These are phyloP conservation scores for Colletotrichum orbiculare DNA, from an alignment of 2,329 filamentous ascomycete genomes.

Conservation along the genomic window DNA sequence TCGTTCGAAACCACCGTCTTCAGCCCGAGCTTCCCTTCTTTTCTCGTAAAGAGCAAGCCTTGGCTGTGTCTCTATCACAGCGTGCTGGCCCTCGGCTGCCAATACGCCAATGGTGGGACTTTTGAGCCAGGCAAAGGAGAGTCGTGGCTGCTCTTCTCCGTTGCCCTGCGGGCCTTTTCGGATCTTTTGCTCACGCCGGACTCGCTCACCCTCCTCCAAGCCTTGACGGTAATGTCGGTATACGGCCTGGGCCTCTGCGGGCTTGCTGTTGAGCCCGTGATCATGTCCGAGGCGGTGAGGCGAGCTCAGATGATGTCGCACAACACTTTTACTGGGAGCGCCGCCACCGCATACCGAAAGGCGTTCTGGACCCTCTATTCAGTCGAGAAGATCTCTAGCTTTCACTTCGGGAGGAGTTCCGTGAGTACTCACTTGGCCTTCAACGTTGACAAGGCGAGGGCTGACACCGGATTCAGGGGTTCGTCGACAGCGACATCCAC, in stretches of 20 bases:
- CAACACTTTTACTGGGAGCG: slow-evolving; percentile 36
- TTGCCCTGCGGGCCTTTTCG: slow-evolving; percentile 48
- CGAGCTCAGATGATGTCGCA: slow-evolving; percentile 45
- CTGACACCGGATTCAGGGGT: slow-evolving; percentile 36
- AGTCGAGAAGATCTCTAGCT: slow-evolving; percentile 43
- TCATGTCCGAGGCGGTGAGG: slow-evolving; percentile 45
- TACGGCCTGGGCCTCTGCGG: slow-evolving; percentile 44
- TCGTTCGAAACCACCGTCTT: slow-evolving; percentile 48
- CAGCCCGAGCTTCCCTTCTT: slow-evolving; percentile 41
- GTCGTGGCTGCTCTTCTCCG: slow-evolving; percentile 52
- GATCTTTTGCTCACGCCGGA: slow-evolving; percentile 47
- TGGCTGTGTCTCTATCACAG: slow-evolving; percentile 53
- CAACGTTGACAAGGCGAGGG: fast-evolving
- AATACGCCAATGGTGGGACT: slow-evolving; percentile 47
- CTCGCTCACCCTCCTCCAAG: slow-evolving; percentile 45
- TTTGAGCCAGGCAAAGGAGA: slow-evolving; percentile 52
- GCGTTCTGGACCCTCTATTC: slow-evolving; percentile 44
- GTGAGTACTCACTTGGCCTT: slow-evolving; percentile 15
- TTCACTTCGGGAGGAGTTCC: slow-evolving; percentile 46
- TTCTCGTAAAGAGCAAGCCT: slow-evolving; percentile 43
- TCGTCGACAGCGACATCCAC: slow-evolving; percentile 46
- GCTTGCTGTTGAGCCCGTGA: slow-evolving; percentile 45
- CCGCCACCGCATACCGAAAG: slow-evolving; percentile 40
- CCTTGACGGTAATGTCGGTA: slow-evolving; percentile 45
- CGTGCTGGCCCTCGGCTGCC: slow-evolving; percentile 51